Evolutionary conservation across 2,329 filamentous ascomycete species (phyloP), one percentile per base, ranked within the genome.

Genomic region (Truncatella angustata): DNA sequence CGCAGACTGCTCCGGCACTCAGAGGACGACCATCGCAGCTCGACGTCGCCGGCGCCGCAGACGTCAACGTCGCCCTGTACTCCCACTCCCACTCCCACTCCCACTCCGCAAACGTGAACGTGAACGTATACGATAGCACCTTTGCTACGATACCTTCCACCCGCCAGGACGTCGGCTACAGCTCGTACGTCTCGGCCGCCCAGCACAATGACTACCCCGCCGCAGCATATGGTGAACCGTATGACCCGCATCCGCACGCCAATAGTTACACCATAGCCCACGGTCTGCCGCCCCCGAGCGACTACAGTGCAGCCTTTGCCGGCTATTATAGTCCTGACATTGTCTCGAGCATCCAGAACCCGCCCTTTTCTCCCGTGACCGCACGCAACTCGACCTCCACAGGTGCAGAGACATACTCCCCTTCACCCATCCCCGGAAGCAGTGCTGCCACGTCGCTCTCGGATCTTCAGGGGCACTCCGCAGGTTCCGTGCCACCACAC

Each of bases 1-100:
- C 65, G 44, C 66, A 66, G 53, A 68, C 66, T 39, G 60, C 66
- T 54, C 66, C 66, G 46, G 63, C 62, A 53, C 59, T 68, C 45
- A 61, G 66, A 52, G 28, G 39, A 44, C 39, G 30, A 21, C 28
- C 40, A 20, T 39, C 26, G n/a, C 49, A 46, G 16, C 48, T 36
- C 49, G 32, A 52, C 49, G 48, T 48, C 24, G 47, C 37, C 16
- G 24, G 42, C 11, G 18, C 21, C 9, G 32, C 21, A n/a, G n/a
- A n/a, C n/a, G 16, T 39, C 34, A 40, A 28, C 42, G 28, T 35
- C 14, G 39, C 20, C 16, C 16, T 51, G 26, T 51, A 51, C 30
- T 34, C 20, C 37, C 26, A 40, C 37, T 40, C 37, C 18, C n/a
- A n/a, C n/a, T n/a, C n/a, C n/a, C n/a, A n/a, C n/a, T n/a, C n/a